Conservation (phyloP, 768 basidiomycete species). For the Leucocoprinus leucothites region DNA sequence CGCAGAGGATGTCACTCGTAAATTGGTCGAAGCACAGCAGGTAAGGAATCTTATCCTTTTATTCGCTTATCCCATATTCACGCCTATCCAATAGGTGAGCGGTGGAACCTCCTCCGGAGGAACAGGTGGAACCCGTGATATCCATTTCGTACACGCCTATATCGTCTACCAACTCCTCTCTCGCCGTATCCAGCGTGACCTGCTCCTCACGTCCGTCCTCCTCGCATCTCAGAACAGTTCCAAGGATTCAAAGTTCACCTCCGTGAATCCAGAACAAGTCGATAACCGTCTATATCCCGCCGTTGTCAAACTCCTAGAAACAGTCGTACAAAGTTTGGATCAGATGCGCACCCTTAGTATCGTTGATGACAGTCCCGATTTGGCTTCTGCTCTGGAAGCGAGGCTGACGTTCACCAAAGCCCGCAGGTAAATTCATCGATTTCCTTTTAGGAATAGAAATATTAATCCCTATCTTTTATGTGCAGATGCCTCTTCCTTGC, state of each 20-base stretch:
- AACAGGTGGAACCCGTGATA: constrained; percentile 57
- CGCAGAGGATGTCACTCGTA: constrained; percentile 81
- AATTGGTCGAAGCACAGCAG: constrained; percentile 82
- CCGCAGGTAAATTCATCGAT: constrained; percentile 46
- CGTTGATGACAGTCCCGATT: constrained; percentile 85
- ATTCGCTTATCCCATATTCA: not conserved
- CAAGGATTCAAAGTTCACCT: constrained; percentile 17
- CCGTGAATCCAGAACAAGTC: constrained; percentile 39
- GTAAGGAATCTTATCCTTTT: constrained; percentile 30
- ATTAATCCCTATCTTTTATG: not conserved
- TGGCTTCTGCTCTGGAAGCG: constrained; percentile 75
- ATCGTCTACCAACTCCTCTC: constrained; percentile 86
- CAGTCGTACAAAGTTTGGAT: constrained; percentile 77
- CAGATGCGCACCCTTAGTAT: constrained; percentile 82
- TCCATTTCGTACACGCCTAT: constrained; percentile 83
- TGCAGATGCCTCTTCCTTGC: constrained; percentile 81
- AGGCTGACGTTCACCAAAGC: constrained; percentile 73
- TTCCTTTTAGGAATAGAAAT: constrained; percentile 4
- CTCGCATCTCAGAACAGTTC: constrained; percentile 41
- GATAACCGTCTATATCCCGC: constrained; percentile 80
- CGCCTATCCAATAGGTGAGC: constrained; percentile 19
- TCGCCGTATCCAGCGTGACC: constrained; percentile 84
- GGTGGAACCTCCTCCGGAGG: constrained; percentile 30
- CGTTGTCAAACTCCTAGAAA: constrained; percentile 85
- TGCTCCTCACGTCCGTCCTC: constrained; percentile 70